Base-by-base conservation (phyloP, 352 stramenopile genomes). In the Globisporangium radiosum region DNA sequence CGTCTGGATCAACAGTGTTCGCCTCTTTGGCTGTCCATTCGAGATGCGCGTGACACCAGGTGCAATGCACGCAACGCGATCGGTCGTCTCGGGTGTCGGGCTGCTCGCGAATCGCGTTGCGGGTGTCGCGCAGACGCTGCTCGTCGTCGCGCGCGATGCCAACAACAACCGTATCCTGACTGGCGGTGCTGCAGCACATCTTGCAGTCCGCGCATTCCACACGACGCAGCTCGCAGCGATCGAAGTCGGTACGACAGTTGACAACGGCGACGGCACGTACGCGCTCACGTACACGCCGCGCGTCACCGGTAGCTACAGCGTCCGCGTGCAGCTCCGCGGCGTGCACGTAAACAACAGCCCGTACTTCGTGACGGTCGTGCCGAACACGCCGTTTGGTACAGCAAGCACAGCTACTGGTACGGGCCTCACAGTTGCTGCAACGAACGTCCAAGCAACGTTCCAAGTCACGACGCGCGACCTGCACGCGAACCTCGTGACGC, bases 361-460 rank as follows among this genome's bases (percentile, higher is more conserved):
- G 13, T 92, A 89, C 39, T 19, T 50, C 0, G 65, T 88, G 40
- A 83, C 65, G 1, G 72, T 88, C 11, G 59, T 87, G 6, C 71
- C 69, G 0, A 87, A 81, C 47, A 48, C 57, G 9, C 66, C 82
- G 5, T 59, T 76, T 0, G 81, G 74, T 0, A 19, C 64, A 7
- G 81, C 73, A 11, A 90, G 71, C 42, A 72, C 69, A 5, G 77
- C 75, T 17, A 47, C 64, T 6, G 80, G 76, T 6, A 25, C 45
- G 1, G 82, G 76, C 0, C 45, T 85, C 1, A 63, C 44, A 39
- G 63, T 56, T 33, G 78, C 76, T 4, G 57, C 64, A 13, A 90
- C 83, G 3, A 84, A 84, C 43, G 56, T 88, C 15, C 80, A 88
- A 54, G 63, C 77, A 5, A 72, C 70, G 6, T 90, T 92, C 52